Percentiles rank a stretch among this genome's conserved stretches.
Conservation (phyloP, 305 asterid genomes). For the Solanum hybrid region DNA sequence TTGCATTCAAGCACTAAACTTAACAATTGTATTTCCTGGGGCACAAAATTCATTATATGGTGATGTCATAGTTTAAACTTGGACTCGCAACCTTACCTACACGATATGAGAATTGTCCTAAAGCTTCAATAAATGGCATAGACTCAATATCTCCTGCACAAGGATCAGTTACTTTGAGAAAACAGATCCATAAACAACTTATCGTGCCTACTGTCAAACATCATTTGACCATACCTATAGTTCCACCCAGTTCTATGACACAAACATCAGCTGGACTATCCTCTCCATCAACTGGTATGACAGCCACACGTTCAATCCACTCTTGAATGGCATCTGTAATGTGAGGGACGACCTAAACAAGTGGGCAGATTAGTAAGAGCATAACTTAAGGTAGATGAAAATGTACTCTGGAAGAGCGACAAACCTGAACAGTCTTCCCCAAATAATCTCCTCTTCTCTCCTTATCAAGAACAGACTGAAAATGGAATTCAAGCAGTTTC, state of each 20-base stretch:
- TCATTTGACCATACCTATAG: slow-evolving; percentile 15
- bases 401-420: slow-evolving; percentile 2
- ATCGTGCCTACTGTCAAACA: neutral
- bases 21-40: neutral
- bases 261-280: slow-evolving; percentile 24
- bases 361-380: neutral
- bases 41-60: neutral
- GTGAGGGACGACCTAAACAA: slow-evolving; percentile 26
- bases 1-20: neutral
- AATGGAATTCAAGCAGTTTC: neutral
- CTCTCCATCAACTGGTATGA: slow-evolving; percentile 18
- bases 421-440: slow-evolving; percentile 43
- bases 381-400: neutral
- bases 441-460: slow-evolving; percentile 43
- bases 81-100: slow-evolving; percentile 25
- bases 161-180: neutral
- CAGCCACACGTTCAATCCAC: slow-evolving; percentile 26
- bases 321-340: slow-evolving; percentile 27
- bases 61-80: neutral
- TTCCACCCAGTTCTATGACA: slow-evolving; percentile 26
- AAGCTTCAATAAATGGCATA: slow-evolving; percentile 43
- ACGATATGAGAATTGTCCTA: slow-evolving; percentile 43
- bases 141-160: slow-evolving; percentile 38
- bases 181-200: neutral
- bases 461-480: slow-evolving; percentile 32